A percentile compares a stretch with the other conserved stretches of the same genome.
Evolutionary conservation across 2,329 filamentous ascomycete species (phyloP).

Genomic region (Aspergillus pseudoviridinutans): DNA sequence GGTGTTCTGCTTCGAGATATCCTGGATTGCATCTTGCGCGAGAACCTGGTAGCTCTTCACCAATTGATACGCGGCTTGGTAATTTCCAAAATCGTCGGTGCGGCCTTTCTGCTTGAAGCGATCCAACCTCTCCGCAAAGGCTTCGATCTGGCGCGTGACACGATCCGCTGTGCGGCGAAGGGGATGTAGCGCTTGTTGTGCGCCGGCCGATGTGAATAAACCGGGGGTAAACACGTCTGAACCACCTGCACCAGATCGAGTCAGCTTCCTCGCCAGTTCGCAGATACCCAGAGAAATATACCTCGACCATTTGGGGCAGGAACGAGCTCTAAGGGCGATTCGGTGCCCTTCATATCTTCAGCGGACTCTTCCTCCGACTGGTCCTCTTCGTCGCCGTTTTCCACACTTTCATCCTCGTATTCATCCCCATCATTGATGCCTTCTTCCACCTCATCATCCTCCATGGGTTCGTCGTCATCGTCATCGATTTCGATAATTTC

Average conservation of each 20-base stretch:
- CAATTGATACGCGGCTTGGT: constrained; percentile 65
- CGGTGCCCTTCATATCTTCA: constrained; percentile 24
- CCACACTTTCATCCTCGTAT: constrained; percentile 25
- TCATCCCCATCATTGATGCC: constrained; percentile 14
- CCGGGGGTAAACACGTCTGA: constrained; percentile 23
- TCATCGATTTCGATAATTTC: constrained; percentile 41
- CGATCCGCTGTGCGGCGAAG: constrained; percentile 63
- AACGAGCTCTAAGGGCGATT: constrained; percentile 18
- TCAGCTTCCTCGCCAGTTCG: constrained; percentile 8
- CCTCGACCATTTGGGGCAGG: constrained; percentile 15
- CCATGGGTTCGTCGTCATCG: constrained; percentile 22
- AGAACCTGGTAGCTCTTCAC: constrained; percentile 61
- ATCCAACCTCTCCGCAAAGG: constrained; percentile 79
- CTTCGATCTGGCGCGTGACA: constrained; percentile 77
- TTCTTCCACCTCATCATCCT: constrained; percentile 17
- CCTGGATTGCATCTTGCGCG: constrained; percentile 49
- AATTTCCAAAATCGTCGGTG: constrained; percentile 50
- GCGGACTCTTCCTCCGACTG: constrained; percentile 23
- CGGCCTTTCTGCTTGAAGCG: constrained; percentile 59
- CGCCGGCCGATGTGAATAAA: constrained; percentile 44
- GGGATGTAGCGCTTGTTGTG: constrained; percentile 53
- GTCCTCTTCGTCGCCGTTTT: constrained; percentile 26
- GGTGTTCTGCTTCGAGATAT: constrained; percentile 37
- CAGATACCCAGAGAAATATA: constrained; percentile 2
- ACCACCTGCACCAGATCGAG: constrained; percentile 6